Conservation (phyloP, 2,329 filamentous ascomycete genomes). For the Colletotrichum gloeosporioides region DNA sequence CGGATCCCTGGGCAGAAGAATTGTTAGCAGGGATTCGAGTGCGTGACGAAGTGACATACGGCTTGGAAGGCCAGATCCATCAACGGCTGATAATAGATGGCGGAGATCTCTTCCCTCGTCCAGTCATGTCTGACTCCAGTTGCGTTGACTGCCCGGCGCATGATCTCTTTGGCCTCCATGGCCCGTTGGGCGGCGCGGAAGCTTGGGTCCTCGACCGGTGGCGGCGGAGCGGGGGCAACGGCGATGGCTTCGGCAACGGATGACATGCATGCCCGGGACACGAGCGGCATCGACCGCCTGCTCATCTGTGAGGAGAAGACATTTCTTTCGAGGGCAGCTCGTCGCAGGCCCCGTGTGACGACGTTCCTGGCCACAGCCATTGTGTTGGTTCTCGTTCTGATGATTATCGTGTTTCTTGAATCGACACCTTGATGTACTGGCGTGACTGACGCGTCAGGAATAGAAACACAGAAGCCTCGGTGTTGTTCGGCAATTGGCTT, state of each 20-base stretch:
- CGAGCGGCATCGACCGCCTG: neutral
- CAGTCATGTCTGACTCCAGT: constrained; percentile 72
- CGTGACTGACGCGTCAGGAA: neutral
- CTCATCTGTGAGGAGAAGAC: neutral
- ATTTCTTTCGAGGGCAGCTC: neutral
- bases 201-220: neutral
- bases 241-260: constrained; percentile 9
- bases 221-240: constrained; percentile 12
- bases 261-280: constrained; percentile 6
- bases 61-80: constrained; percentile 80
- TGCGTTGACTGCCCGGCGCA: constrained; percentile 63
- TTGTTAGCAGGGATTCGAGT: neutral
- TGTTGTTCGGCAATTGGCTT: neutral
- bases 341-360: neutral
- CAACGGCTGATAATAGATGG: constrained; percentile 82
- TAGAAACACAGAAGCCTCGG: neutral
- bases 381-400: neutral
- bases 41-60: constrained; percentile 49
- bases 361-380: neutral
- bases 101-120: constrained; percentile 81
- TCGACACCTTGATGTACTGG: neutral
- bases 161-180: constrained; percentile 30
- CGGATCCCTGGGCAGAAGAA: constrained; percentile 59
- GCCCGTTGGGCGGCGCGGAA: neutral
- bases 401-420: neutral